These are phyloP conservation scores for Pythium dissimile DNA, from an alignment of 352 stramenopile genomes.

Conservation along the genomic window DNA sequence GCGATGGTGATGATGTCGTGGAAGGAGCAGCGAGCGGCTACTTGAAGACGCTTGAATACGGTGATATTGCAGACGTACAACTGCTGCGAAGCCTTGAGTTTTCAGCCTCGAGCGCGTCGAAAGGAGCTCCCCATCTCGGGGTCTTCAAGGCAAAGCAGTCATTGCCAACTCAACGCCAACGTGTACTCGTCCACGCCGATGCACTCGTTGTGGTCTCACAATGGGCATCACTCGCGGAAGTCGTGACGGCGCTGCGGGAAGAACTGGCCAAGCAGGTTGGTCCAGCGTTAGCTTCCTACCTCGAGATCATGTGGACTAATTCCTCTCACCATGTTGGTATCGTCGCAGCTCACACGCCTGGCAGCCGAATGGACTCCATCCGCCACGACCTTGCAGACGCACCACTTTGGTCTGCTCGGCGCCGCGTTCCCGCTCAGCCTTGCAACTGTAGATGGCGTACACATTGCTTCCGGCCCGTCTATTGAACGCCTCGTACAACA, in stretches of 20 bases:
- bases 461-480: background rate
- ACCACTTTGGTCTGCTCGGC: constrained; percentile 50
- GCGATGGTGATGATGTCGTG: constrained; percentile 1
- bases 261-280: constrained; percentile 23
- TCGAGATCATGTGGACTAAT: background rate
- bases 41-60: constrained; percentile 66
- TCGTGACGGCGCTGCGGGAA: constrained; percentile 5
- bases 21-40: constrained; percentile 20
- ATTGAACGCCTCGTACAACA: background rate
- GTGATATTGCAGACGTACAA: constrained; percentile 43
- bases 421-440: constrained; percentile 49
- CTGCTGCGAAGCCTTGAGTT: constrained; percentile 38
- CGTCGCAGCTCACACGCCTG: background rate
- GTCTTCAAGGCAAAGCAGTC: no score
- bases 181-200: constrained; percentile 30
- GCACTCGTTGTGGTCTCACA: constrained; percentile 35
- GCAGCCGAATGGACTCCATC: background rate
- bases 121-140: background rate
- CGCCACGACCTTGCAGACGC: constrained; percentile 14
- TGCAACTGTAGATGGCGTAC: background rate
- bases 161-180: background rate
- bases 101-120: constrained; percentile 6
- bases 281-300: background rate
- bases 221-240: constrained; percentile 14
- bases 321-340: background rate